Conservation (phyloP, 176 grass and related monocot genomes). For the Zoysia japonica region DNA sequence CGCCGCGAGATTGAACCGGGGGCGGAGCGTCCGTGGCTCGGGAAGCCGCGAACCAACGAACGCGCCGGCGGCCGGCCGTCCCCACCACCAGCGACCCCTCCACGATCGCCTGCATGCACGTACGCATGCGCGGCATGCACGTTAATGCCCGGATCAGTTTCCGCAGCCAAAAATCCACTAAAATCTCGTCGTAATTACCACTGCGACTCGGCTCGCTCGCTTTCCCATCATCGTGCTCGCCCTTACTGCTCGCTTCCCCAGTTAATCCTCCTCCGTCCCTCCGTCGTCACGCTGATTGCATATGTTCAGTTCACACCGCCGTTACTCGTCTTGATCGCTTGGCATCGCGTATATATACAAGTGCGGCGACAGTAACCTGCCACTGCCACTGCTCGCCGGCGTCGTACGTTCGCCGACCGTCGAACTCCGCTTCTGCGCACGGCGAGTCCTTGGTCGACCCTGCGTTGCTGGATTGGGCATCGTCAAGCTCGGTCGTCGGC, state of each 20-base stretch:
- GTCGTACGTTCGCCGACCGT: not conserved
- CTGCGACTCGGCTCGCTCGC: constrained; percentile 4
- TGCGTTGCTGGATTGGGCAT: no score
- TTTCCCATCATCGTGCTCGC: constrained; percentile 5
- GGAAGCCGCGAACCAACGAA: constrained; percentile 3
- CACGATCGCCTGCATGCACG: not conserved
- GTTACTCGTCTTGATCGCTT: not conserved
- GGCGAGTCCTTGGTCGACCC: no score
- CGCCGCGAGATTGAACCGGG: constrained; percentile 17
- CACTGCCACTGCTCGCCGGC: not conserved
- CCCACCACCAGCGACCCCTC: no score
- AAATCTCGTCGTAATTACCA: constrained; percentile 15
- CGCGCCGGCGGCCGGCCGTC: not conserved
- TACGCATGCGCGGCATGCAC: not conserved
- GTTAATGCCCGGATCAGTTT: constrained; percentile 18
- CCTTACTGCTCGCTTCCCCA: not conserved
- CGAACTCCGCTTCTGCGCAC: no score
- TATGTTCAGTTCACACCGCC: constrained; percentile 1
- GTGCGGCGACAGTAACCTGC: not conserved
- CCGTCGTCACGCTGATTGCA: not conserved
- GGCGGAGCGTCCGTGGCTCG: not conserved
- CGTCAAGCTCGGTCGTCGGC: not conserved
- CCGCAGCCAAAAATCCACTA: constrained; percentile 31
- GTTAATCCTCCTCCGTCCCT: not conserved
- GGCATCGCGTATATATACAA: no score